phyloP scores from a whole-genome alignment of 2,329 filamentous ascomycete genomes.

The Cordyceps militaris region DNA sequence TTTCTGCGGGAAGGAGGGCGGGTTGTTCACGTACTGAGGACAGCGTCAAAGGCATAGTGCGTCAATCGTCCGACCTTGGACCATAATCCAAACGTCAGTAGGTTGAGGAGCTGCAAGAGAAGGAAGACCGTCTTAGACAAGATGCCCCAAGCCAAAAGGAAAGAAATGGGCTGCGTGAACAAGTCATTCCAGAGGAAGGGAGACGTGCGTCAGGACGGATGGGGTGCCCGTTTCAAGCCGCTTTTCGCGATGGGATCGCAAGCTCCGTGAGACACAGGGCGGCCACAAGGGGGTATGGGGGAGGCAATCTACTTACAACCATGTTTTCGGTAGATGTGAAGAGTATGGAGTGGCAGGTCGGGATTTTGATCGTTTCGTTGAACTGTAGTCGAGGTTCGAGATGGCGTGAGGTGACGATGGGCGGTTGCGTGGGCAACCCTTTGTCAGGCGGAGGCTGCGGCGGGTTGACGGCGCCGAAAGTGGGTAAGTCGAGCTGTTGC shows the following conservation, averaged over 20 bases:
- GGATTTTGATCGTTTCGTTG: background rate
- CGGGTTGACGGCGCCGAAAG: conserved; percentile 2
- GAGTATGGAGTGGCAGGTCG: background rate
- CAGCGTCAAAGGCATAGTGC: conserved; percentile 94
- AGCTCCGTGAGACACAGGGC: background rate
- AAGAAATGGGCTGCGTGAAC: background rate
- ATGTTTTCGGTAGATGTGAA: background rate
- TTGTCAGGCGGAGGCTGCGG: conserved; percentile 1
- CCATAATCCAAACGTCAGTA: conserved; percentile 62
- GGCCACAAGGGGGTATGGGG: background rate
- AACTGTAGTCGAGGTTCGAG: background rate
- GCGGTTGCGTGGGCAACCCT: conserved; percentile 14
- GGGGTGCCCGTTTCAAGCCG: background rate
- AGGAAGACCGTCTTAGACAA: conserved; percentile 27
- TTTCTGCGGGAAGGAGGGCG: background rate
- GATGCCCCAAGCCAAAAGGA: background rate
- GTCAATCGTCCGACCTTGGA: conserved; percentile 84
- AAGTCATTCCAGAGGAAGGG: background rate
- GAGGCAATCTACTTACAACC: conserved; percentile 4
- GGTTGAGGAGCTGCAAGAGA: conserved; percentile 50
- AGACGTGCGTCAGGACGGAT: background rate
- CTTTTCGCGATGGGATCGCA: background rate
- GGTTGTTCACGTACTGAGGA: conserved; percentile 60
- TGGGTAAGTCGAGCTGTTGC: background rate
- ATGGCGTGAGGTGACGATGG: conserved; percentile 4